Evolutionary conservation across 805 yeast genomes (phyloP), one percentile per base, ranked within the genome.

Genomic region (Maudiozyma barnettii): DNA sequence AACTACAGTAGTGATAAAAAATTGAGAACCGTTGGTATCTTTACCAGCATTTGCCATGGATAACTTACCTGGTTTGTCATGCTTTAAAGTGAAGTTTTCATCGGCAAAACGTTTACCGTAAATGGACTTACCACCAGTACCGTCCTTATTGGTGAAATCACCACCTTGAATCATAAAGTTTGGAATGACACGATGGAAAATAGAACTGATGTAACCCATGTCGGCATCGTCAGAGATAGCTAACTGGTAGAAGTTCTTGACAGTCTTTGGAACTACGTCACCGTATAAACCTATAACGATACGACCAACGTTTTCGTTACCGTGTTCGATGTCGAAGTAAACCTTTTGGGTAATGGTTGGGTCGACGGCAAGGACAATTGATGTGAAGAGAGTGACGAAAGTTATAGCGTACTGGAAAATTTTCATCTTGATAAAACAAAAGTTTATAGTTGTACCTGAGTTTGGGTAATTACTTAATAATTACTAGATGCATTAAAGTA

Each of bases 11-110:
- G 67, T 64, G 71, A 93, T 84, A 76, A 90, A 90, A 66, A 90
- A 90, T 70, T 89, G 97, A 35, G 96, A 88, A 19, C 96, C 96
- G 65, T 89, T 89, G 68, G 90, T 82, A 69, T 82, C 73, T 52
- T 64, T 77, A 54, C 91, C 91, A 30, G 88, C 81, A 59, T 83
- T 83, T 56, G 91, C 91, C 91, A 83, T 83, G 2, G 87, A 81
- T 57, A 83, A 64, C 58, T 76, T 67, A 63, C 84, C 85, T 49
- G 83, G 81, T 58, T 78, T 78, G 64, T 77, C 80, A 64, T 83
- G 89, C 68, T 76, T 81, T 60, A 82, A 67, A 20, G 63, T 61
- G 60, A 83, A 83, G 69, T 82, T 81, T 63, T 83, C 88, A 59
- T 83, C 89, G 29, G 70, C 73, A 59, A 82, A 83, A 61, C 73